Evolutionary conservation across 148 eudicot genomes (phyloP).

Genomic region (Nepenthes mirabilis): DNA sequence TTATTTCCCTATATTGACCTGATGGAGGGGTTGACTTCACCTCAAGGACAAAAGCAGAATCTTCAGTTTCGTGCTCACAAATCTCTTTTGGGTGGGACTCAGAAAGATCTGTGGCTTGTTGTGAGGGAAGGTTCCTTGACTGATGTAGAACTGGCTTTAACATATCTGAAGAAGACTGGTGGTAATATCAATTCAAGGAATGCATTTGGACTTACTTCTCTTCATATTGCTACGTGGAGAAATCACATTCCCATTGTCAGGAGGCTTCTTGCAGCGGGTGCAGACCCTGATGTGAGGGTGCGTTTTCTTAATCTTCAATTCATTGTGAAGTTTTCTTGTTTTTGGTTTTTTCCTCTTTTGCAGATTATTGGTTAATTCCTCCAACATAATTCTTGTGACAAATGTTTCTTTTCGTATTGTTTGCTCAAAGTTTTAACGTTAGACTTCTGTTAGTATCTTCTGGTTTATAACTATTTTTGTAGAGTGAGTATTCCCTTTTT

Average conservation of each 20-base stretch:
- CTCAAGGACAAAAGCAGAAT: conserved; percentile 49
- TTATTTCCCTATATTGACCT: no score
- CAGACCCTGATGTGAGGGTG: conserved; percentile 97
- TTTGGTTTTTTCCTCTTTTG: background rate
- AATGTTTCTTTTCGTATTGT: no score
- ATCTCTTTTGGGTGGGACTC: conserved; percentile 22
- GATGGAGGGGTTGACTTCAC: conserved; percentile 47
- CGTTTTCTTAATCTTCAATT: conserved; percentile 18
- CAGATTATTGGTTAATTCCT: no score
- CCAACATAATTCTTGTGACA: no score
- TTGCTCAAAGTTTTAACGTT: no score
- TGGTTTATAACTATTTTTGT: background rate
- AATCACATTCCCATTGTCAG: conserved; percentile 83
- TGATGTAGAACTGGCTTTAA: conserved; percentile 66
- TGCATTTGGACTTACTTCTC: conserved; percentile 70
- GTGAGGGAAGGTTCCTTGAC: conserved; percentile 61
- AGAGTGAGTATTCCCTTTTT: background rate
- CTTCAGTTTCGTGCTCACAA: conserved; percentile 41
- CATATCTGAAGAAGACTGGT: conserved; percentile 64
- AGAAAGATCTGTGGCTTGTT: conserved; percentile 59
- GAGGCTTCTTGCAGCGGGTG: conserved; percentile 93
- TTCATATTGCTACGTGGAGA: conserved; percentile 97
- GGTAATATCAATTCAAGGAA: conserved; percentile 78
- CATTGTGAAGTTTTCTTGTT: conserved; percentile 4
- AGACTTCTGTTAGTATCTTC: no score